These are phyloP conservation scores for Xylaria multiplex DNA, from an alignment of 2,329 filamentous ascomycete genomes.

Conservation along the genomic window DNA sequence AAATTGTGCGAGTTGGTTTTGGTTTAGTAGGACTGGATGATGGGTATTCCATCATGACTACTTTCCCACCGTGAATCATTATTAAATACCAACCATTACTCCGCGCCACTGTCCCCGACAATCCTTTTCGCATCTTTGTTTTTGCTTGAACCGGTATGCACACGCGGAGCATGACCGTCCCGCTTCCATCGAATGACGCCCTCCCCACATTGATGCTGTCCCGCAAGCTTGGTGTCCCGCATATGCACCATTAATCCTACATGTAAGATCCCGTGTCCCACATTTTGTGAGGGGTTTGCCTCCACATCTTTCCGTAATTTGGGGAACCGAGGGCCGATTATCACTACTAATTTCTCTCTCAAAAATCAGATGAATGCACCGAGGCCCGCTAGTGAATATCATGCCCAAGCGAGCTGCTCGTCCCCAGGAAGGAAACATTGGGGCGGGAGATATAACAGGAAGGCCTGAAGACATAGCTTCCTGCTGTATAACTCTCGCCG, in stretches of 20 bases:
- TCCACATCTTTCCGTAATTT: neutral
- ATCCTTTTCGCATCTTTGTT: neutral
- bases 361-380: conserved; percentile 10
- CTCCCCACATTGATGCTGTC: conserved; percentile 27
- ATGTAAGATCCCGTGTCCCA: conserved; percentile 13
- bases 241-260: neutral
- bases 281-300: conserved; percentile 12
- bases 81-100: conserved; percentile 27
- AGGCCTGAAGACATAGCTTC: conserved; percentile 16
- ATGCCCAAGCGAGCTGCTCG: neutral
- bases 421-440: neutral
- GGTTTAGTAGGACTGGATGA: conserved; percentile 5
- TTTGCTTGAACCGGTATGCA: neutral
- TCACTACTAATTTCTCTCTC: neutral
- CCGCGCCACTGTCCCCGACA: conserved; percentile 7
- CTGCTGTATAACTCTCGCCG: neutral
- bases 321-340: conserved; percentile 5
- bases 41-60: conserved; percentile 13
- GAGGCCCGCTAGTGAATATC: conserved; percentile 15
- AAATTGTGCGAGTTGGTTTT: neutral
- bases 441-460: neutral
- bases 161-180: conserved; percentile 10
- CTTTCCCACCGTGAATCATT: conserved; percentile 16
- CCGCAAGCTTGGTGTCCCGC: conserved; percentile 31
- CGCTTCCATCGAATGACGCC: conserved; percentile 15